Percentiles rank a stretch among this genome's conserved stretches.
Conservation (phyloP, 2,329 filamentous ascomycete species). For the Coniella lustricola region DNA sequence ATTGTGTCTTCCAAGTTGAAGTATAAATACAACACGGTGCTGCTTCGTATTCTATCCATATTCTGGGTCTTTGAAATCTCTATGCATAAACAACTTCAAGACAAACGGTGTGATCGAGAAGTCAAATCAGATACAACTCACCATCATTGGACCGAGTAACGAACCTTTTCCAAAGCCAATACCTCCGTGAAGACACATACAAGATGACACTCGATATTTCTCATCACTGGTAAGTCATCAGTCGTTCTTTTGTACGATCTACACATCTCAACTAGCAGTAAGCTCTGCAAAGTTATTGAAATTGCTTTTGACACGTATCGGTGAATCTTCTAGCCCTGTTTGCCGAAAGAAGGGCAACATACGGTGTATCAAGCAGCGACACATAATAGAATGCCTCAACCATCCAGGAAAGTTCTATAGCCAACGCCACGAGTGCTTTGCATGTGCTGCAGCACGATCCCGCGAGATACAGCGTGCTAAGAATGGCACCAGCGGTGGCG, state of each 20-base stretch:
- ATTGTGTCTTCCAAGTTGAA: too few relatives aligned
- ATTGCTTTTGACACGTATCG: too few relatives aligned
- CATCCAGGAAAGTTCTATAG: constrained; percentile 6
- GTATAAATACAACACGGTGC: too few relatives aligned
- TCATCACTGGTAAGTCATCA: constrained; percentile 6
- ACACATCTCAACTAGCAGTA: too few relatives aligned
- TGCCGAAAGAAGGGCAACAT: constrained; percentile 12
- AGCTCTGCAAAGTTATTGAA: too few relatives aligned
- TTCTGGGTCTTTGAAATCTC: too few relatives aligned
- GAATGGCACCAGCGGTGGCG: too few relatives aligned
- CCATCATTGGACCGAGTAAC: too few relatives aligned
- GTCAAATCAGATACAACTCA: too few relatives aligned
- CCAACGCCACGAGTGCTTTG: neutral
- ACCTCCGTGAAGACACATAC: neutral
- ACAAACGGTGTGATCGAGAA: too few relatives aligned
- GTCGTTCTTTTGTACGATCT: neutral
- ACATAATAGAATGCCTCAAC: constrained; percentile 7
- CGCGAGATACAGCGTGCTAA: neutral
- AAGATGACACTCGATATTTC: neutral
- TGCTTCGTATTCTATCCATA: too few relatives aligned
- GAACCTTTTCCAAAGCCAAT: neutral
- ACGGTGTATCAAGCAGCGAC: constrained; percentile 7
- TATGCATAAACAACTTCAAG: too few relatives aligned
- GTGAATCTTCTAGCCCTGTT: constrained; percentile 3
- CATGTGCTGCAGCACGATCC: constrained; percentile 1